A percentile compares a stretch with the other conserved stretches of the same genome.
Evolutionary conservation across 352 stramenopile species (phyloP).

Genomic region (Phytopythium boreale): DNA sequence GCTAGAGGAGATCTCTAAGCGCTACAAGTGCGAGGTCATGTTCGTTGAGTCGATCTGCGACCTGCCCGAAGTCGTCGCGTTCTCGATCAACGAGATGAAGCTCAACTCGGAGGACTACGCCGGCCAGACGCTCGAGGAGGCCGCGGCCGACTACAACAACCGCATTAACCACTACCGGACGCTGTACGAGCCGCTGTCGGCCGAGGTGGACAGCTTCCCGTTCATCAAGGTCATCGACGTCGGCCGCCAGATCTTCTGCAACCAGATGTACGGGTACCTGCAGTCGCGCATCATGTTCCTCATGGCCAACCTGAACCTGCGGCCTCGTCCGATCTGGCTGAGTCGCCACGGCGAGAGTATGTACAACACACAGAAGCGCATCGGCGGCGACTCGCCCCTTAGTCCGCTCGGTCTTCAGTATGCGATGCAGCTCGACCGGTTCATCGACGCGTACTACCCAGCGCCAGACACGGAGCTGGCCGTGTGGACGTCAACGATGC

Average conservation of each 20-base stretch:
- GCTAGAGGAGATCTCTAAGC: conserved; percentile 43
- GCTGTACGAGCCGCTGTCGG: conserved; percentile 63
- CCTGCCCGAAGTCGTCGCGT: conserved; percentile 63
- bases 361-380: conserved; percentile 97
- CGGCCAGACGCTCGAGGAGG: conserved; percentile 66
- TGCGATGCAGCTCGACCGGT: conserved; percentile 91
- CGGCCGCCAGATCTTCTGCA: conserved; percentile 78
- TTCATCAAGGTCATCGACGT: conserved; percentile 87
- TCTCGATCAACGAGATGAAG: conserved; percentile 86
- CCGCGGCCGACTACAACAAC: conserved; percentile 66
- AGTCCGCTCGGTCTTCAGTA: conserved; percentile 93
- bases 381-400: conserved; percentile 94
- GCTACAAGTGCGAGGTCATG: conserved; percentile 77
- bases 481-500: conserved; percentile 97
- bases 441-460: conserved; percentile 90
- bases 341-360: conserved; percentile 97
- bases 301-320: conserved; percentile 94
- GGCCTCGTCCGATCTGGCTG: conserved; percentile 95
- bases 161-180: conserved; percentile 80
- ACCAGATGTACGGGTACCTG: conserved; percentile 84
- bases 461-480: conserved; percentile 65
- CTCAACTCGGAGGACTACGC: conserved; percentile 80
- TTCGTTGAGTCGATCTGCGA: conserved; percentile 85
- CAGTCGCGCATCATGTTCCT: conserved; percentile 93
- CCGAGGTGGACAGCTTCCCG: conserved; percentile 48